Evolutionary conservation across 2,329 filamentous ascomycete genomes (phyloP).

Genomic region (Hirsutella thompsonii): DNA sequence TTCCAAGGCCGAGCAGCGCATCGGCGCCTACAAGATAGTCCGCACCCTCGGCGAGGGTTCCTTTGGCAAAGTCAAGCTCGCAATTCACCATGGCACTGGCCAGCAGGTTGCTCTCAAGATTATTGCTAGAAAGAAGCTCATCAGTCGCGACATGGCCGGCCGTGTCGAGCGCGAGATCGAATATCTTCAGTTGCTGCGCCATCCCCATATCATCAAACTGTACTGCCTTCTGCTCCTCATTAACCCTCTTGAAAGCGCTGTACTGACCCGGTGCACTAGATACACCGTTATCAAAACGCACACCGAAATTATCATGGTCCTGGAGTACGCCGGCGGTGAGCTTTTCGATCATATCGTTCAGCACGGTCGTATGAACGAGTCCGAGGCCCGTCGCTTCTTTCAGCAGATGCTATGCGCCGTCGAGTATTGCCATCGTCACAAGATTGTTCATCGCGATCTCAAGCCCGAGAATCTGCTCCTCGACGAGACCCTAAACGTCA

Average conservation of each 20-base stretch:
- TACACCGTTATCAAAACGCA: slow-evolving; percentile 95
- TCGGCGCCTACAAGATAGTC: slow-evolving; percentile 85
- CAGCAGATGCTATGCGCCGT: slow-evolving; percentile 98
- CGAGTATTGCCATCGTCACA: slow-evolving; percentile 97
- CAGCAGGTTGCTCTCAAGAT: slow-evolving; percentile 98
- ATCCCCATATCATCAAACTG: slow-evolving; percentile 98
- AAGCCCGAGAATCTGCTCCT: slow-evolving; percentile 95
- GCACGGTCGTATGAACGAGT: slow-evolving; percentile 81
- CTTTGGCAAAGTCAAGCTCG: slow-evolving; percentile 97
- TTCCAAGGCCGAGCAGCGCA: slow-evolving; percentile 62
- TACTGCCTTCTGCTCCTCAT: slow-evolving; percentile 26
- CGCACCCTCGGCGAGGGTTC: slow-evolving; percentile 90
- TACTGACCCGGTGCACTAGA: slow-evolving; percentile 26
- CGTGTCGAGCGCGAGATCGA: slow-evolving; percentile 96
- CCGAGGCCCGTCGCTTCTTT: slow-evolving; percentile 92
- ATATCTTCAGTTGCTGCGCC: slow-evolving; percentile 86
- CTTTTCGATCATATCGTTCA: slow-evolving; percentile 97
- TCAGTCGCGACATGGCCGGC: slow-evolving; percentile 95
- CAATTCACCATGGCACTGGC: slow-evolving; percentile 79
- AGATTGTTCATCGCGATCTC: slow-evolving; percentile 94
- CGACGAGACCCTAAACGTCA: slow-evolving; percentile 92
- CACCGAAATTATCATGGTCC: slow-evolving; percentile 95
- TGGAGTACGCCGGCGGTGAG: slow-evolving; percentile 93
- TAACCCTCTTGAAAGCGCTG: background rate
- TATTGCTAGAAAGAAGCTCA: slow-evolving; percentile 88